Evolutionary conservation across 176 grass and related monocot genomes (phyloP).

Genomic region (Musa troglodytarum): DNA sequence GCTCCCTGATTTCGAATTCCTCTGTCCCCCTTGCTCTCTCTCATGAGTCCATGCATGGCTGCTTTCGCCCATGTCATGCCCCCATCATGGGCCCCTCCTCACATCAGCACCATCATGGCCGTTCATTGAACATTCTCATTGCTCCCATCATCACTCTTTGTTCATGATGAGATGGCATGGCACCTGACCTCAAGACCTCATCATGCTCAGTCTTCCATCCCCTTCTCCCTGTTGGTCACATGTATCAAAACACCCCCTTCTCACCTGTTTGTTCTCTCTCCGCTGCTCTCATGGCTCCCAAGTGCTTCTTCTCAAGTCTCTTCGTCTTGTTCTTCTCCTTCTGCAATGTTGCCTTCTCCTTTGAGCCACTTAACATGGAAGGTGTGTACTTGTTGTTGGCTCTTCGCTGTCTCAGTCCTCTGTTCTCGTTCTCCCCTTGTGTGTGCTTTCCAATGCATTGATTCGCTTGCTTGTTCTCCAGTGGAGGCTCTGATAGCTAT

Average conservation of each 20-base stretch:
- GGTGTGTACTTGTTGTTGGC: neutral
- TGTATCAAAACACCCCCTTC: neutral
- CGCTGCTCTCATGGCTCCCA: conserved; percentile 2
- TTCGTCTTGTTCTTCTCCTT: neutral
- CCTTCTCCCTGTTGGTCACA: neutral
- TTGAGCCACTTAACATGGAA: conserved; percentile 18
- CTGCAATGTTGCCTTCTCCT: neutral
- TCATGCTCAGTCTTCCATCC: neutral
- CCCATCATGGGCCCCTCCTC: neutral
- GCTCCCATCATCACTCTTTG: conserved; percentile 4
- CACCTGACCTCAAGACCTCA: neutral
- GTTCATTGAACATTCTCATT: neutral
- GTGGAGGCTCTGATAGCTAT: conserved; percentile 90
- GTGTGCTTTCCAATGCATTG: neutral
- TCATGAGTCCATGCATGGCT: neutral
- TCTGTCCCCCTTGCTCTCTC: neutral
- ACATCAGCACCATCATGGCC: neutral
- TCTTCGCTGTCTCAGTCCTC: neutral
- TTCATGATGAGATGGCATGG: neutral
- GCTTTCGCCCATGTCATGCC: conserved; percentile 6
- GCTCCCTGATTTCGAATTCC: conserved; percentile 12
- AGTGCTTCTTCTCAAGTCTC: neutral
- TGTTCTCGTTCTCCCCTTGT: neutral
- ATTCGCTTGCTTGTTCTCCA: neutral
- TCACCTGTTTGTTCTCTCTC: neutral